Conservation (phyloP, 805 yeast species). For the Metschnikowia peoriensis region DNA sequence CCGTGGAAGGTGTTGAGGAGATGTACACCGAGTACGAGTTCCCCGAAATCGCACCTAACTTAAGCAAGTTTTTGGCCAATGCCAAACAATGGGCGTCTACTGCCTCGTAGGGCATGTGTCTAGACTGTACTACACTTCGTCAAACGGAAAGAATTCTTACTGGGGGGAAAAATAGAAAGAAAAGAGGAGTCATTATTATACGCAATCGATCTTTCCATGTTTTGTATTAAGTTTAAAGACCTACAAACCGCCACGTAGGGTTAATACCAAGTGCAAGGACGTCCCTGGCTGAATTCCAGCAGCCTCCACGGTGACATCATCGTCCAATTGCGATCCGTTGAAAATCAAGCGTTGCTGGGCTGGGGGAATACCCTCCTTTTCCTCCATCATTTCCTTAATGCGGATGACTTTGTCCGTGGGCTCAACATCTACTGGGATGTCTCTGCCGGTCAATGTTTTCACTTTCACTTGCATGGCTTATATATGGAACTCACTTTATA, state of each 20-base stretch:
- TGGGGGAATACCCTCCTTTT: conserved; percentile 96
- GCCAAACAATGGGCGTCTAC: conserved; percentile 32
- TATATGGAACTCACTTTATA: not conserved
- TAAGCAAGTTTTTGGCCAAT: conserved; percentile 40
- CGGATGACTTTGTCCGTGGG: conserved; percentile 64
- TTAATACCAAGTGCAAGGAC: conserved; percentile 84
- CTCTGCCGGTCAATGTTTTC: conserved; percentile 80
- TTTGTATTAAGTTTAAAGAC: not conserved
- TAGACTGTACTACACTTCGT: not conserved
- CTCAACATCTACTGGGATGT: conserved; percentile 74
- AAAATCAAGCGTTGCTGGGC: conserved; percentile 89
- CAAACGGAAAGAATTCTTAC: no score
- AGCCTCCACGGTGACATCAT: conserved; percentile 66
- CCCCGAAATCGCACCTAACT: conserved; percentile 55
- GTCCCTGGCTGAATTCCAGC: conserved; percentile 84
- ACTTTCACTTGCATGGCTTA: conserved; percentile 62
- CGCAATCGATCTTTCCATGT: not conserved
- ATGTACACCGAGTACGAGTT: conserved; percentile 63
- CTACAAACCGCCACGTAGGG: conserved; percentile 79
- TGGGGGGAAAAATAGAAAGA: no score
- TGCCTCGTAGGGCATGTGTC: not conserved
- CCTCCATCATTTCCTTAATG: conserved; percentile 90
- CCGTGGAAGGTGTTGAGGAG: conserved; percentile 46
- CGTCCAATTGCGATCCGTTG: conserved; percentile 91
- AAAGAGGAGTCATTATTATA: no score